Conservation (phyloP, 768 basidiomycete genomes). For the Agaricus bisporus region DNA sequence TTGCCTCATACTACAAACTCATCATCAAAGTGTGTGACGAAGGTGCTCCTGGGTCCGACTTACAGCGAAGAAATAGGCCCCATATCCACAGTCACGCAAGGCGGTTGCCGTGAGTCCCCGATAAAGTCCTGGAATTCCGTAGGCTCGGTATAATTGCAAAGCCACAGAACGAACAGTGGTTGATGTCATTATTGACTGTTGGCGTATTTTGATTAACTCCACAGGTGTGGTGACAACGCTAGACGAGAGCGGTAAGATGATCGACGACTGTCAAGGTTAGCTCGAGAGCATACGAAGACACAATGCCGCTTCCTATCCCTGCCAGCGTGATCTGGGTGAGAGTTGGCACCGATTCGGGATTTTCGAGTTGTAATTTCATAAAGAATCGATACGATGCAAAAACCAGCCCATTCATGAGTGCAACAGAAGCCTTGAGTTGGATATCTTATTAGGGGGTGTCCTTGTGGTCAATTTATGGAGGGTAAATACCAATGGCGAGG, state of each 20-base stretch:
- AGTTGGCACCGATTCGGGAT: conserved; percentile 44
- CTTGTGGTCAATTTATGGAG: neutral
- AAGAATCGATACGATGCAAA: conserved; percentile 83
- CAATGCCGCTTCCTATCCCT: conserved; percentile 73
- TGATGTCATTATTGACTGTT: conserved; percentile 50
- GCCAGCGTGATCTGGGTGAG: conserved; percentile 71
- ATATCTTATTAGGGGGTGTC: neutral
- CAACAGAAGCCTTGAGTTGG: conserved; percentile 49
- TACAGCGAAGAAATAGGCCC: conserved; percentile 79
- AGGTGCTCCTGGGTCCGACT: conserved; percentile 17
- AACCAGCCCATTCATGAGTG: conserved; percentile 79
- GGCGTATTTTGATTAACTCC: conserved; percentile 85
- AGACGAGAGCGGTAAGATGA: neutral
- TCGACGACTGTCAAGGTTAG: neutral
- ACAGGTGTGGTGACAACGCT: conserved; percentile 78
- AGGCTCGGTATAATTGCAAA: conserved; percentile 42
- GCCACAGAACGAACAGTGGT: conserved; percentile 51
- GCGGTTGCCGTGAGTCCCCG: conserved; percentile 72
- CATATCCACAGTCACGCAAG: conserved; percentile 76
- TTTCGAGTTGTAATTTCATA: conserved; percentile 57
- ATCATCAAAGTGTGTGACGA: neutral
- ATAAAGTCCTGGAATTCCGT: conserved; percentile 66
- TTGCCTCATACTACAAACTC: conserved; percentile 51
- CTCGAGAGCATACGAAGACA: conserved; percentile 57
- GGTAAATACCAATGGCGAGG: conserved; percentile 63